Evolutionary conservation across 768 basidiomycete species (phyloP).

Genomic region (Rhizopogon rudus): DNA sequence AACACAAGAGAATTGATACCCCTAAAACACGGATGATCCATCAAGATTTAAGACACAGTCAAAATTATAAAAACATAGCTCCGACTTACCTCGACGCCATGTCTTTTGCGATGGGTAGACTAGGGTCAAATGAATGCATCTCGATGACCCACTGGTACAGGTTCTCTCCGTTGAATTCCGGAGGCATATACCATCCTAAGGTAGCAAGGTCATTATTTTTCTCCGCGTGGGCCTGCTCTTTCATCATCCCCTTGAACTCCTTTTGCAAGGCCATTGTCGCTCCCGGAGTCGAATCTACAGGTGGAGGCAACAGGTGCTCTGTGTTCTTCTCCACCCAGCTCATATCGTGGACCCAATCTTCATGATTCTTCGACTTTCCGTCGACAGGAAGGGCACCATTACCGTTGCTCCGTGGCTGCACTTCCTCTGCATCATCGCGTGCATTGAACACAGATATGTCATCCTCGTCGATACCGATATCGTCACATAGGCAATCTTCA

Average conservation of each 20-base stretch:
- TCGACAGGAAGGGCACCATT: background rate
- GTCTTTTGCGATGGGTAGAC: constrained; percentile 58
- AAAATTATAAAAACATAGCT: background rate
- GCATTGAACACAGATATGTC: too few species aligned
- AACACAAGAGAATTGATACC: constrained; percentile 63
- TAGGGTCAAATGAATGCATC: constrained; percentile 62
- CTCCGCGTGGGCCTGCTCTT: constrained; percentile 46
- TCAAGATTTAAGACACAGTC: background rate
- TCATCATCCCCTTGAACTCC: constrained; percentile 59
- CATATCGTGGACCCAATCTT: constrained; percentile 51
- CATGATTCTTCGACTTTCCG: constrained; percentile 13
- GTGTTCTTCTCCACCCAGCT: constrained; percentile 42
- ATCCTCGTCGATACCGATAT: constrained; percentile 16
- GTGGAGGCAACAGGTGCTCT: constrained; percentile 54
- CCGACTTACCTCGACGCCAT: constrained; percentile 40
- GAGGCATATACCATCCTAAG: constrained; percentile 70
- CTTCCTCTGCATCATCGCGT: too few species aligned
- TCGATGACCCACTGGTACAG: constrained; percentile 73
- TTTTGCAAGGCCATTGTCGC: constrained; percentile 55
- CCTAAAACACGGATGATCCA: constrained; percentile 21
- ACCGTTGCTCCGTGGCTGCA: too few species aligned
- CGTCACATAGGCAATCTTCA: constrained; percentile 25
- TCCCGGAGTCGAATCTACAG: constrained; percentile 45
- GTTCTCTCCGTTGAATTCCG: constrained; percentile 61
- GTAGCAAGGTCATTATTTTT: constrained; percentile 35